Conservation (phyloP, 768 basidiomycete species). For the Leccinellum albellum region DNA sequence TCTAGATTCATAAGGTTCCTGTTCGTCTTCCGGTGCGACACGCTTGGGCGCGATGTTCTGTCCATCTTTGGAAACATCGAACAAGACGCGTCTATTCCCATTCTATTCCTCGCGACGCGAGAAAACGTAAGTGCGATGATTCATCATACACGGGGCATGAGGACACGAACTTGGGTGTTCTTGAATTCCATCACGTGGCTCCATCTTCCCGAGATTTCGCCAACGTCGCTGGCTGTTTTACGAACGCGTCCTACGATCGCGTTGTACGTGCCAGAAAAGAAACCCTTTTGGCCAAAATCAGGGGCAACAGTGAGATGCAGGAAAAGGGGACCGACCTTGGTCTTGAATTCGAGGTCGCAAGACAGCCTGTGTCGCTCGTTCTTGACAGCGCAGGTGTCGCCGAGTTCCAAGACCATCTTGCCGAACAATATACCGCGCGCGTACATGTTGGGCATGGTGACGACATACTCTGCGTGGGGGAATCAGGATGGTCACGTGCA, state of each 20-base stretch:
- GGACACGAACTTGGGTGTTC: slow-evolving; percentile 50
- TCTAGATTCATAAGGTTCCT: slow-evolving; percentile 88
- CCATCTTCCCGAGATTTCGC: slow-evolving; percentile 91
- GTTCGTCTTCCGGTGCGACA: slow-evolving; percentile 81
- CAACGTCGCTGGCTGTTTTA: slow-evolving; percentile 58
- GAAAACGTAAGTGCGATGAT: background rate
- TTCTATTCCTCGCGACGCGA: slow-evolving; percentile 36
- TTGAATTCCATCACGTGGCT: slow-evolving; percentile 86
- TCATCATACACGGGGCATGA: background rate
- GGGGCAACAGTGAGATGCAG: background rate
- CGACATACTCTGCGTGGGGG: slow-evolving; percentile 61
- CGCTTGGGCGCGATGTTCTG: slow-evolving; percentile 73
- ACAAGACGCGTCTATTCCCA: slow-evolving; percentile 70
- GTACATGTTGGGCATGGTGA: slow-evolving; percentile 99
- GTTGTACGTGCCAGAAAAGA: slow-evolving; percentile 97
- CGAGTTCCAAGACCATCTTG: slow-evolving; percentile 95
- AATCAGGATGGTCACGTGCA: slow-evolving; percentile 4
- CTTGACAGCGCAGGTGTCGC: slow-evolving; percentile 81
- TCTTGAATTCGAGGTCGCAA: slow-evolving; percentile 95
- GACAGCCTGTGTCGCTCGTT: slow-evolving; percentile 71
- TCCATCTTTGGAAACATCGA: slow-evolving; percentile 78
- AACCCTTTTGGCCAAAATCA: slow-evolving; percentile 53
- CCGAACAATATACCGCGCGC: slow-evolving; percentile 84
- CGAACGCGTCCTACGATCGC: slow-evolving; percentile 79
- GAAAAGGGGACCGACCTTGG: slow-evolving; percentile 57